Evolutionary conservation across 2,329 filamentous ascomycete species (phyloP).

Genomic region (Epicoccum sorghinum): DNA sequence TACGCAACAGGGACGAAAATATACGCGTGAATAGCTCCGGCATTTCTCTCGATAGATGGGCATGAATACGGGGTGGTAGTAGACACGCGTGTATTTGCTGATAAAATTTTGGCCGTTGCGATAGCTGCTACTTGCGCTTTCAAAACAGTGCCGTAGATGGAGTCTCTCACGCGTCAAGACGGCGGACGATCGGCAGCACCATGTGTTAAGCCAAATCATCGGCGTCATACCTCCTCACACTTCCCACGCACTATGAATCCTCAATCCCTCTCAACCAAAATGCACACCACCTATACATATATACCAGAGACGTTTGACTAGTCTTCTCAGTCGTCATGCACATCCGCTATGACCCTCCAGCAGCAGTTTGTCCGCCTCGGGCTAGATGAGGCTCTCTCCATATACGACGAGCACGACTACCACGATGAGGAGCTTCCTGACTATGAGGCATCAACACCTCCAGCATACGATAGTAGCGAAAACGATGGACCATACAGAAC

Average conservation of each 20-base stretch:
- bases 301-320: slow-evolving; percentile 21
- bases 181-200: slow-evolving; percentile 11
- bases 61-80: background rate
- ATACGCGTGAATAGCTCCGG: background rate
- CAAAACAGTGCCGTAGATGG: background rate
- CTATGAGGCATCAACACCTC: slow-evolving; percentile 31
- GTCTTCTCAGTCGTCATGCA: slow-evolving; percentile 8
- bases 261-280: slow-evolving; percentile 6
- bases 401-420: slow-evolving; percentile 15
- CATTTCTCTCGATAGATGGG: background rate
- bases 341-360: slow-evolving; percentile 23
- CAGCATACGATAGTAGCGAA: slow-evolving; percentile 32
- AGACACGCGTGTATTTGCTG: slow-evolving; percentile 7
- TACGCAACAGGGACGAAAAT: background rate
- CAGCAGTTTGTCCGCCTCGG: slow-evolving; percentile 20
- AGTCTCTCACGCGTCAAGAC: slow-evolving; percentile 15
- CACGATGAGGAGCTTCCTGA: slow-evolving; percentile 36
- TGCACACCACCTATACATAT: slow-evolving; percentile 14
- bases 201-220: slow-evolving; percentile 2
- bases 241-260: slow-evolving; percentile 9
- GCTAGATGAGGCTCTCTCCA: slow-evolving; percentile 18
- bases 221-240: slow-evolving; percentile 19
- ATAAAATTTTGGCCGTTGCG: background rate
- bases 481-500: slow-evolving; percentile 25
- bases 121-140: too few species aligned